Base-by-base conservation (phyloP, 495 filamentous ascomycete genomes). In the Neurospora tetrasperma region DNA sequence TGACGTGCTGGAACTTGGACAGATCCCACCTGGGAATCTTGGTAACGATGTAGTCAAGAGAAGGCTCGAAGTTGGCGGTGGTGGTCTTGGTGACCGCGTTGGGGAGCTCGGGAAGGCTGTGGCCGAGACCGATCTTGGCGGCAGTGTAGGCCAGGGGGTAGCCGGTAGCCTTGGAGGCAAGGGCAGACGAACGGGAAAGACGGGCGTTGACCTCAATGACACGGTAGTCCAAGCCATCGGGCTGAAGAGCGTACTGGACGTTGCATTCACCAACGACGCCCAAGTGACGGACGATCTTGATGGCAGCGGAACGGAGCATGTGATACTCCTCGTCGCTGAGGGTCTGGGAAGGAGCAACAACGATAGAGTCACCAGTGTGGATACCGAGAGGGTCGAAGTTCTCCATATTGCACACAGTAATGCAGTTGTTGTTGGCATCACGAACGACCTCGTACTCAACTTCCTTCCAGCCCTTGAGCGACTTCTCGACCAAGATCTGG, bases 321-420 rank as follows among this genome's bases (percentile, higher is more conserved):
- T 98, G 94, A 82, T 97, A 98, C 83, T 98, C 95, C 81, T 97
- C 94, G 77, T 98, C 96, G 74, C 92, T 96, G 73, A 98, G 84
- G 48, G 95, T 98, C 84, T 98, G 95, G 78, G 92, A 95, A 54
- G 95, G 95, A 70, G 95, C 94, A 76, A 98, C 94, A 71, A 98
- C 95, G 76, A 98, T 97, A 74, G 93, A 97, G 84, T 98, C 95
- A 80, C 95, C 95, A 46, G 95, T 98, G 80, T 98, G 95, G 71
- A 97, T 95, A 79, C 95, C 95, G 42, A 98, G 87, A 44, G 95
- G 95, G 79, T 98, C 95, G 79, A 98, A 98, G 84, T 98, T 98
- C 85, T 98, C 95, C 95, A 98, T 98, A 85, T 98, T 98, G 86
- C 95, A 98, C 66, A 98, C 95, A 20, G 95, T 98, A 76, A 98